Evolutionary conservation across 345 rosid species (phyloP).

Genomic region (Dovyalis caffra): DNA sequence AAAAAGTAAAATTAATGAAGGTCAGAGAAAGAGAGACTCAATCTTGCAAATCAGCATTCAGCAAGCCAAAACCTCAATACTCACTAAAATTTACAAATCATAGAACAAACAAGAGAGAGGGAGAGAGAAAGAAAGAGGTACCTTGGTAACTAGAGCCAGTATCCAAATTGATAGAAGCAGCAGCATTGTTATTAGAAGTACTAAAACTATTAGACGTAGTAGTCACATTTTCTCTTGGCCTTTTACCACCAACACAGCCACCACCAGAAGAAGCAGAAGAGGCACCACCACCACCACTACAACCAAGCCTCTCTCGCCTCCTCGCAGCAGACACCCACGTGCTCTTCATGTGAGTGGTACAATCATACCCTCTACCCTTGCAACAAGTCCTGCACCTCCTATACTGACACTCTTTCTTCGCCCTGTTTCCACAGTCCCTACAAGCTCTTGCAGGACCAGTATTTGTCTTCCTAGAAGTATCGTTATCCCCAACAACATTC

Average conservation of each 20-base stretch:
- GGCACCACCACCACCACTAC: slow-evolving; percentile 25
- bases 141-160: slow-evolving; percentile 51
- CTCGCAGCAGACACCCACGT: slow-evolving; percentile 75
- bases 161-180: slow-evolving; percentile 37
- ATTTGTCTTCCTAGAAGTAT: neutral
- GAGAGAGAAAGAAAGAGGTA: slow-evolving; percentile 13
- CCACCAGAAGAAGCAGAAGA: slow-evolving; percentile 48
- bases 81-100: neutral
- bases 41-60: neutral
- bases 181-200: slow-evolving; percentile 35
- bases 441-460: slow-evolving; percentile 43
- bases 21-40: neutral
- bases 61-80: neutral
- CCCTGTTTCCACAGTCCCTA: slow-evolving; percentile 77
- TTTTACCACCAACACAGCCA: slow-evolving; percentile 38
- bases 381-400: slow-evolving; percentile 83
- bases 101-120: neutral
- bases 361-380: slow-evolving; percentile 63
- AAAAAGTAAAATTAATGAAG: neutral
- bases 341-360: slow-evolving; percentile 80
- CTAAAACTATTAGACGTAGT: slow-evolving; percentile 28
- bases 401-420: slow-evolving; percentile 70
- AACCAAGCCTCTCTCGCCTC: slow-evolving; percentile 36
- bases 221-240: slow-evolving; percentile 33
- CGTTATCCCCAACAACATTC: slow-evolving; percentile 16